A percentile compares a stretch with the other conserved stretches of the same genome.
phyloP scores from a whole-genome alignment of 768 basidiomycete genomes.

The Amanita fuliginea region DNA sequence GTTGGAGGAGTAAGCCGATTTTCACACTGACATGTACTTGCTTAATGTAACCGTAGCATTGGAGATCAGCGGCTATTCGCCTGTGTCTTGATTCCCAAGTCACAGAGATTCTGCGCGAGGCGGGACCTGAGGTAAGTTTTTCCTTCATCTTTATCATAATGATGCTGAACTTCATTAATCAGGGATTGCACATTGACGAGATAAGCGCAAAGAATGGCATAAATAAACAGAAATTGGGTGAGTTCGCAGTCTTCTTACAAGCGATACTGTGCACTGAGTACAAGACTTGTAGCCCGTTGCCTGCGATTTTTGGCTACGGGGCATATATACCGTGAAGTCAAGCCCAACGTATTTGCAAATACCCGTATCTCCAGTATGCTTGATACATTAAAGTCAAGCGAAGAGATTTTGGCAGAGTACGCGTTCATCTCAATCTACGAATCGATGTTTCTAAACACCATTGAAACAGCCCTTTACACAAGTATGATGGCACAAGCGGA shows the following conservation, averaged over 20 bases:
- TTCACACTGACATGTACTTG: not conserved
- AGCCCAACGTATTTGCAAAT: conserved; percentile 16
- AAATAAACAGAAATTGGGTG: conserved; percentile 25
- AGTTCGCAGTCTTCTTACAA: not conserved
- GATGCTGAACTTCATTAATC: not conserved
- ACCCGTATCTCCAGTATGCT: conserved; percentile 13
- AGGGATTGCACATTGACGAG: conserved; percentile 26
- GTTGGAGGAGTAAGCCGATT: conserved; percentile 5
- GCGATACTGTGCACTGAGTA: not conserved
- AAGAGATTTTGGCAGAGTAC: not conserved
- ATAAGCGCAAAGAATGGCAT: conserved; percentile 21
- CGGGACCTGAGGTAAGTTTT: conserved; percentile 17
- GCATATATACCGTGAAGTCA: conserved; percentile 15
- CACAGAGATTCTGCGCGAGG: conserved; percentile 21
- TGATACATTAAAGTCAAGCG: conserved; percentile 7
- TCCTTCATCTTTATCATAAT: not conserved
- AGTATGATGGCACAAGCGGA: conserved; percentile 17
- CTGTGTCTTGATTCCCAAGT: conserved; percentile 15
- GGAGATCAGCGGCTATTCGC: conserved; percentile 15
- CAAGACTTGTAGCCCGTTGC: conserved; percentile 10
- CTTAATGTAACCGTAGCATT: conserved; percentile 8
- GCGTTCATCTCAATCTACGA: not conserved
- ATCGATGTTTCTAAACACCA: not conserved
- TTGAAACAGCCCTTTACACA: conserved; percentile 15
- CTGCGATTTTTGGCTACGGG: conserved; percentile 15